phyloP scores from a whole-genome alignment of 108 stramenopile genomes.

The Discostella pseudostelligera region DNA sequence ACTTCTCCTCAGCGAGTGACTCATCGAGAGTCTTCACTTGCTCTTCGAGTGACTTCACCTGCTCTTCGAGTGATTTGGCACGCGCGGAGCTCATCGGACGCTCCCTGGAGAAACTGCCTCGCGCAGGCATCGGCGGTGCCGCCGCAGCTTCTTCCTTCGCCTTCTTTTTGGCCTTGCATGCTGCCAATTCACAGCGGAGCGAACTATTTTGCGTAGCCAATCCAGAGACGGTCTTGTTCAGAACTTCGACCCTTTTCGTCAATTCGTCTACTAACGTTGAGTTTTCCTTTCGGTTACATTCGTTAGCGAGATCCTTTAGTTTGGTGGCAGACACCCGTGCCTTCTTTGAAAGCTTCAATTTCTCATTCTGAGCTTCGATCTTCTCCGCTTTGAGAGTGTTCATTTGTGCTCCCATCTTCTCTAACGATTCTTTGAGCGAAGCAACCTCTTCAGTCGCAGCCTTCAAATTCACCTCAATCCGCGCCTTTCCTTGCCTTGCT shows the following conservation, averaged over 20 bases:
- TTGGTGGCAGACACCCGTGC: constrained; percentile 24
- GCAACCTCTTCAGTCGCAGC: constrained; percentile 6
- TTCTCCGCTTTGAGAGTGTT: constrained; percentile 17
- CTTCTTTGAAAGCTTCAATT: constrained; percentile 18
- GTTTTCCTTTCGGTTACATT: constrained; percentile 5
- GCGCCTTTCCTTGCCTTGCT: constrained; percentile 28
- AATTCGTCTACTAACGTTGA: constrained; percentile 15
- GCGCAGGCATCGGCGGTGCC: neutral
- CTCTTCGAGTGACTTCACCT: constrained; percentile 7
- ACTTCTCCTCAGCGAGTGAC: constrained; percentile 13
- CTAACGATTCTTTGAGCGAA: constrained; percentile 18
- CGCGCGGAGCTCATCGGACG: neutral
- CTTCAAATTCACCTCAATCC: constrained; percentile 25
- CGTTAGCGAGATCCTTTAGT: constrained; percentile 20
- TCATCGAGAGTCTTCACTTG: constrained; percentile 12
- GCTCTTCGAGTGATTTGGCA: constrained; percentile 16
- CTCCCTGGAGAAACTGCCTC: constrained; percentile 2
- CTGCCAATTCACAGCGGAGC: constrained; percentile 26
- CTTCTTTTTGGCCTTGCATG: constrained; percentile 2
- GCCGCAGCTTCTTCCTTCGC: constrained; percentile 4
- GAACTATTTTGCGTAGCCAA: constrained; percentile 34
- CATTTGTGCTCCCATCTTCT: constrained; percentile 20
- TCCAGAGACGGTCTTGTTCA: constrained; percentile 39
- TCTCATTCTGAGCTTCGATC: constrained; percentile 25
- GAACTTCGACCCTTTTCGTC: constrained; percentile 28